Evolutionary conservation across 768 basidiomycete genomes (phyloP), one percentile per base, ranked within the genome.

Genomic region (Cystofilobasidium macerans): DNA sequence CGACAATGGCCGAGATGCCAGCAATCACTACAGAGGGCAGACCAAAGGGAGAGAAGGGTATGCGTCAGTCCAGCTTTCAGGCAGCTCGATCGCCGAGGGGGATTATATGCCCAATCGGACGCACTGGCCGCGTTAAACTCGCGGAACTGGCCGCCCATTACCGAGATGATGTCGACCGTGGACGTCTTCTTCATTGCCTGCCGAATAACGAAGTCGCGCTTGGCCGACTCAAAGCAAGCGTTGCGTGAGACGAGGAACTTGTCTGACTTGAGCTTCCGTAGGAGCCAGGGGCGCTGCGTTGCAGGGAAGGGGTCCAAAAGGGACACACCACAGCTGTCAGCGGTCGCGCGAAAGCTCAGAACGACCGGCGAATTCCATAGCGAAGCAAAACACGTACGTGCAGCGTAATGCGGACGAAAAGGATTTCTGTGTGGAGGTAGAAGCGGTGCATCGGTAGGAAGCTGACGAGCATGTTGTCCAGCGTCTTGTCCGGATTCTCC

Each of bases 141-240:
- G 26, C 57, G 26, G 35, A 64, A 69, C 62, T 65, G 67, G n/a
- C 67, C 67, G 16, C 67, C 67, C 22, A 68, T 35, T 3, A 68
- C 32, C 28, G 61, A 40, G n/a, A 61, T 43, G 36, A 68, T 61
- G 38, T 68, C 67, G 73, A 75, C 14, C 72, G 73, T 28, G 71
- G 69, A 35, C 71, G 72, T 20, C 74, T 75, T 67, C 67, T 75
- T 75, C 69, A 76, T 76, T 14, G 70, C 71, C 70, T 74, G 72
- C 9, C 76, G 69, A 68, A 91, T 84, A 70, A 85, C 81, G 73
- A 87, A 92, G 74, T 94, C 91, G 72, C 84, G 85, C 70, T 89
- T 83, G 5, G 91, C 89, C 16, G 88, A 89, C 69, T 94, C 89
- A 72, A 94, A 93, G 74, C 90, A 95, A 18, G 90, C 92, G 62